A percentile compares a stretch with the other conserved stretches of the same genome.
These are phyloP conservation scores for Suillus placidus DNA, from an alignment of 768 basidiomycete species.

Conservation along the genomic window DNA sequence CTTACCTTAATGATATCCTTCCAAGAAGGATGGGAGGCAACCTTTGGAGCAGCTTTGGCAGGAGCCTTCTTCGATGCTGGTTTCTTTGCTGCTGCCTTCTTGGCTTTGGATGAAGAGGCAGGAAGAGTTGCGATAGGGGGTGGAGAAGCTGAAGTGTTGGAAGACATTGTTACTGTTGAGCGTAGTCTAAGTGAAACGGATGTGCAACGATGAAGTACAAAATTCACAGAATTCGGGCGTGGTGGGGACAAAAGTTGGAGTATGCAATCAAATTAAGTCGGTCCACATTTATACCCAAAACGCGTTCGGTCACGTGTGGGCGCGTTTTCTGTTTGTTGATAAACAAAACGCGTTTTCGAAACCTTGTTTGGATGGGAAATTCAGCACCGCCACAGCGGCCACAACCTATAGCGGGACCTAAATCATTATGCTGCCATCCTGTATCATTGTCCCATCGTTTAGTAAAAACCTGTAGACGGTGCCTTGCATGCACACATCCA, in stretches of 20 bases:
- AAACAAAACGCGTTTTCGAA: slow-evolving; percentile 5
- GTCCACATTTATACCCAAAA: slow-evolving; percentile 9
- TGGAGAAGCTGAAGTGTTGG: slow-evolving; percentile 15
- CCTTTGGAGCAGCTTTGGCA: slow-evolving; percentile 21
- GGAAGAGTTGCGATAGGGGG: slow-evolving; percentile 16
- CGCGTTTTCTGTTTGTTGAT: slow-evolving; percentile 15
- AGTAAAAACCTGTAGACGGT: not conserved
- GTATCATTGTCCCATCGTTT: not conserved
- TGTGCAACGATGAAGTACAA: not conserved
- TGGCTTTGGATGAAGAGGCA: slow-evolving; percentile 30
- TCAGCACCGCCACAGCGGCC: slow-evolving; percentile 13
- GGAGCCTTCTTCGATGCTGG: slow-evolving; percentile 9
- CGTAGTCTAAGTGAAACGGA: not conserved
- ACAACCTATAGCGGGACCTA: not conserved
- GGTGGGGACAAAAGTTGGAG: slow-evolving; percentile 9
- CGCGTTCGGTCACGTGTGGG: slow-evolving; percentile 15
- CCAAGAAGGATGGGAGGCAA: slow-evolving; percentile 49
- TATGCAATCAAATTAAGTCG: not conserved
- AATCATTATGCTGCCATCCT: not conserved
- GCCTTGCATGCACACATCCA: not conserved
- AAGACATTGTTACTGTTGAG: slow-evolving; percentile 10
- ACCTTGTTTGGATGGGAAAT: slow-evolving; percentile 14
- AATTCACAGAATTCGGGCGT: not conserved
- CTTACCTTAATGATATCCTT: slow-evolving; percentile 56
- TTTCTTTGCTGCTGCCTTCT: slow-evolving; percentile 32